Evolutionary conservation across 2,329 filamentous ascomycete genomes (phyloP).

Genomic region (Pezicula carpinea): DNA sequence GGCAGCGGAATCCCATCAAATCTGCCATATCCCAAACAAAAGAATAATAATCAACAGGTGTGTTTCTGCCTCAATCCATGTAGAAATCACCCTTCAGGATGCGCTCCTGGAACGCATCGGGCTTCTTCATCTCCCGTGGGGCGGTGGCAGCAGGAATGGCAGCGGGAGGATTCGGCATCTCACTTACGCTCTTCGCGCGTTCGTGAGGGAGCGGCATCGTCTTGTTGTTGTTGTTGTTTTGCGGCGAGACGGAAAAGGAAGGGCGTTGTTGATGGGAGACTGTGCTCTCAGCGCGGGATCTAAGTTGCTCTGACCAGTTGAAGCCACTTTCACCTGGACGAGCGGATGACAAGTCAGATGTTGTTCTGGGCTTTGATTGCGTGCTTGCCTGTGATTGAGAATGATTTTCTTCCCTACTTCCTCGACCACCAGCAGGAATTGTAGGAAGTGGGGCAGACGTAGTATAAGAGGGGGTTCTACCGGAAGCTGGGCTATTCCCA

Average conservation of each 20-base stretch:
- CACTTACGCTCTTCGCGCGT: conserved; percentile 65
- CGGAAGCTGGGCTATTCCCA: conserved; percentile 23
- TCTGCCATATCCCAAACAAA: neutral
- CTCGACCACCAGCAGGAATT: conserved; percentile 22
- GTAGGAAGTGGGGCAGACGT: conserved; percentile 19
- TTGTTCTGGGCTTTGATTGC: conserved; percentile 48
- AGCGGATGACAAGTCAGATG: conserved; percentile 59
- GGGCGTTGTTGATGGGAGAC: conserved; percentile 50
- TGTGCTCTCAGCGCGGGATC: conserved; percentile 82
- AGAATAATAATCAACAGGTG: conserved; percentile 3
- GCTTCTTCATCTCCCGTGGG: conserved; percentile 51
- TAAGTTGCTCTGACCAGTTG: conserved; percentile 96
- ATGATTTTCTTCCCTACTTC: conserved; percentile 16
- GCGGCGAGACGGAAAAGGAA: conserved; percentile 49
- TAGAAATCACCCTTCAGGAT: conserved; percentile 98
- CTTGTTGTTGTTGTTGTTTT: conserved; percentile 35
- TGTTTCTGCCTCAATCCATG: conserved; percentile 65
- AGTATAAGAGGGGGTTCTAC: conserved; percentile 28
- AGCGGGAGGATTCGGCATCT: conserved; percentile 52
- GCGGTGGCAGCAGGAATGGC: conserved; percentile 35
- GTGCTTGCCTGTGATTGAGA: conserved; percentile 50
- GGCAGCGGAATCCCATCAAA: neutral
- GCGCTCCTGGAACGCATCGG: conserved; percentile 92
- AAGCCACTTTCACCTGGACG: conserved; percentile 81
- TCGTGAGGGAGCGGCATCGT: conserved; percentile 44